Evolutionary conservation across 306 rosid species (phyloP).

Genomic region (Hippophae tibetana): DNA sequence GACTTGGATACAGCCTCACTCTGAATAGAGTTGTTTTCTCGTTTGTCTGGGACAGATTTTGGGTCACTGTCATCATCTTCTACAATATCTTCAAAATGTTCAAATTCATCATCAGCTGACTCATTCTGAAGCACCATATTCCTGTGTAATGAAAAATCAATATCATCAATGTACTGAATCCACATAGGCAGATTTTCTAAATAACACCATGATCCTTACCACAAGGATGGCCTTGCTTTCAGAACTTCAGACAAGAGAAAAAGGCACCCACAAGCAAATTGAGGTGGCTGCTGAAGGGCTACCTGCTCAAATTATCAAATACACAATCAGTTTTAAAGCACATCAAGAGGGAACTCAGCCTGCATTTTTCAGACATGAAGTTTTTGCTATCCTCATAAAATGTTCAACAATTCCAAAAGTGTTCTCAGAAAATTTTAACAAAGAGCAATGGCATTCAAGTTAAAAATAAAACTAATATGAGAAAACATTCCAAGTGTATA

Average conservation of each 20-base stretch:
- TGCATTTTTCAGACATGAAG: not conserved
- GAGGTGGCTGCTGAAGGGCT: constrained; percentile 95
- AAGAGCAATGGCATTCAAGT: too few relatives aligned
- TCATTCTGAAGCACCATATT: constrained; percentile 69
- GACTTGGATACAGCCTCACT: constrained; percentile 25
- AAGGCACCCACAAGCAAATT: constrained; percentile 86
- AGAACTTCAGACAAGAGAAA: constrained; percentile 93
- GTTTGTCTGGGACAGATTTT: constrained; percentile 25
- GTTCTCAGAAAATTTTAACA: not conserved
- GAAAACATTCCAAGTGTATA: not conserved
- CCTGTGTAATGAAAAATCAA: constrained; percentile 31
- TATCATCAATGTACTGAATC: not conserved
- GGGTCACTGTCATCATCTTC: constrained; percentile 53
- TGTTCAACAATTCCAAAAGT: not conserved
- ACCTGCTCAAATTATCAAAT: constrained; percentile 36
- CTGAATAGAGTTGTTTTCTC: constrained; percentile 18
- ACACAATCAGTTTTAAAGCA: constrained; percentile 2
- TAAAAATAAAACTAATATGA: not conserved
- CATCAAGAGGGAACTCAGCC: constrained; percentile 13
- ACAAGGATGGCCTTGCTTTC: constrained; percentile 77
- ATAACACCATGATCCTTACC: constrained; percentile 39
- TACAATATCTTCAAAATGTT: constrained; percentile 78
- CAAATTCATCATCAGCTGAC: constrained; percentile 69
- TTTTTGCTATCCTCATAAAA: not conserved
- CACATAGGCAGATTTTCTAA: not conserved